Base-by-base conservation (phyloP, 208 protist species). In the Trypanosoma melophagium region DNA sequence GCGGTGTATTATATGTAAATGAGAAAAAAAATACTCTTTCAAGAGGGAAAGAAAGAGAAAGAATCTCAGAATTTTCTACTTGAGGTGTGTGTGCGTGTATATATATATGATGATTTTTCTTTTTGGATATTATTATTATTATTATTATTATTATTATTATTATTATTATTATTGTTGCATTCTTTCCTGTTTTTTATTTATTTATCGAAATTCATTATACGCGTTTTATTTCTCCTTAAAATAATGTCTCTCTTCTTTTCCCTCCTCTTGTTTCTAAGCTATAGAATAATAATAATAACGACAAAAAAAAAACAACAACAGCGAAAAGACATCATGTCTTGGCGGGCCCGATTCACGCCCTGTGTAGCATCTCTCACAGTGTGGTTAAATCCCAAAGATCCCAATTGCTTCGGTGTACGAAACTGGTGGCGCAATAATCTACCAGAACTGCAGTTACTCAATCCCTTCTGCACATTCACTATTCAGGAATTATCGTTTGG, bases 361-460 rank as follows among this genome's bases (percentile, higher is more conserved):
- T 91, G 84, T 63, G 82, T 96, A 50, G 87, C 72, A 31, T 90
- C 81, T 19, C 76, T 94, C 41, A 94, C 86, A 8, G 88, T 94
- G 9, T 96, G 87, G 87, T 77, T 96, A n/a, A 96, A 96, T 72
- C 91, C 91, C 0, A 96, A 96, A 69, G 91, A 96, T 67, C 91
- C 91, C 3, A 92, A 92, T 74, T 96, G 91, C 76, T 96, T 96
- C 65, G 91, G 91, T 40, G 91, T 94, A 53, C 87, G 91, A 59
- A 94, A 94, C 75, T 96, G 87, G 91, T 94, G 86, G 88, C 87
- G 91, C 52, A 89, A 89, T 74, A 96, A 96, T 63, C 75, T 96
- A 50, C 88, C 91, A 0, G 91, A 96, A 85, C 79, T 96, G 56
- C 87, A 93, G 83, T 68, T 96, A 38, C 80, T 96, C 8, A 96